phyloP scores from a whole-genome alignment of 148 eudicot genomes.

The Euryodendron excelsum region DNA sequence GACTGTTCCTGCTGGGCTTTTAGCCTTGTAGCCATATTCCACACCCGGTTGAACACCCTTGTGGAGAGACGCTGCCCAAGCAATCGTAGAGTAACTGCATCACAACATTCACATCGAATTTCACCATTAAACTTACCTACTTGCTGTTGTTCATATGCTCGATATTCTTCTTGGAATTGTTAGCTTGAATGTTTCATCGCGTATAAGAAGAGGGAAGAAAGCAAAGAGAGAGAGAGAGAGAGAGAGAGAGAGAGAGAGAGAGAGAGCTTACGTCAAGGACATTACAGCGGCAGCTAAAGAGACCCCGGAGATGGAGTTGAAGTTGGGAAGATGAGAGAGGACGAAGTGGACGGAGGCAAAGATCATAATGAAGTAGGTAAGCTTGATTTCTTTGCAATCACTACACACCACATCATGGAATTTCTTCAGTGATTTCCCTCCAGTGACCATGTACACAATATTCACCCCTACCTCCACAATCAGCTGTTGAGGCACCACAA shows the following conservation, averaged over 20 bases:
- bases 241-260: no score
- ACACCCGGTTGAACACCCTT: slow-evolving; percentile 21
- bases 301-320: slow-evolving; percentile 24
- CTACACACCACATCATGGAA: slow-evolving; percentile 3
- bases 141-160: no score
- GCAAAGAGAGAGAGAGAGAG: no score
- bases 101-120: not conserved
- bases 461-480: slow-evolving; percentile 16
- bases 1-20: slow-evolving; percentile 8
- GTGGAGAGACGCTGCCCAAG: slow-evolving; percentile 27
- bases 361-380: slow-evolving; percentile 21
- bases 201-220: no score
- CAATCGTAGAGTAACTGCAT: slow-evolving; percentile 28
- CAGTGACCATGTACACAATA: slow-evolving; percentile 27
- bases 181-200: no score
- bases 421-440: slow-evolving; percentile 22
- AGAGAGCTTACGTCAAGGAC: slow-evolving; percentile 18
- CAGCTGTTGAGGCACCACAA: slow-evolving; percentile 25
- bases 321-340: slow-evolving; percentile 26
- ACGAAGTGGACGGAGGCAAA: slow-evolving; percentile 25
- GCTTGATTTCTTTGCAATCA: slow-evolving; percentile 3
- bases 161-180: no score
- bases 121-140: no score
- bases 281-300: slow-evolving; percentile 28
- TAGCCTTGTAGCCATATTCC: slow-evolving; percentile 17